Evolutionary conservation across 2,329 filamentous ascomycete species (phyloP).

Genomic region (Xylaria sp.): DNA sequence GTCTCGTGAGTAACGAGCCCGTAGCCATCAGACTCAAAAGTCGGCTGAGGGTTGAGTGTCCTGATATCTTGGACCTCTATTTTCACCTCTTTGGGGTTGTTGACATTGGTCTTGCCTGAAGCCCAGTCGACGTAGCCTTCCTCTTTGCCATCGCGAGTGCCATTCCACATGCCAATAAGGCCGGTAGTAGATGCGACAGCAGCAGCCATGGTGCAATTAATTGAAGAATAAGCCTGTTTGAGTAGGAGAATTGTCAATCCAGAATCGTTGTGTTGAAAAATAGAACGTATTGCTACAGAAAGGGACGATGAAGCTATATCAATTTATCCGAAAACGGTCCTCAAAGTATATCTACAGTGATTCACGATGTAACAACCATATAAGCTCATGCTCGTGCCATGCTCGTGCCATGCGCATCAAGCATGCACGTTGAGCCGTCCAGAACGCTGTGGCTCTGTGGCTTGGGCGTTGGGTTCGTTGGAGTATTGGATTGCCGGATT

Average conservation of each 20-base stretch:
- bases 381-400: background rate
- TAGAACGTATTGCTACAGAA: background rate
- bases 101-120: slow-evolving; percentile 36
- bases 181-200: slow-evolving; percentile 35
- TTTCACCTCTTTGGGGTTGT: slow-evolving; percentile 35
- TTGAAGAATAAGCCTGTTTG: background rate
- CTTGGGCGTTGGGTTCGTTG: background rate
- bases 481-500: background rate
- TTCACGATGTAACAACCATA: background rate
- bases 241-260: background rate
- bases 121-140: slow-evolving; percentile 38
- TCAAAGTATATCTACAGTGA: background rate
- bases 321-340: slow-evolving; percentile 14
- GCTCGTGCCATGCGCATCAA: background rate
- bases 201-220: slow-evolving; percentile 33
- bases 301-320: slow-evolving; percentile 21
- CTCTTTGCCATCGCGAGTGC: slow-evolving; percentile 34
- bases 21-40: slow-evolving; percentile 35
- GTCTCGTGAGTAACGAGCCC: slow-evolving; percentile 38
- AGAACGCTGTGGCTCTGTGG: slow-evolving; percentile 7
- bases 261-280: background rate
- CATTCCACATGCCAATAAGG: slow-evolving; percentile 40
- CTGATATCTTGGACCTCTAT: slow-evolving; percentile 38
- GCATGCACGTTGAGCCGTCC: slow-evolving; percentile 1
- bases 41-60: slow-evolving; percentile 31